phyloP scores from a whole-genome alignment of 202 grass and related monocot species.

The Setaria italica region DNA sequence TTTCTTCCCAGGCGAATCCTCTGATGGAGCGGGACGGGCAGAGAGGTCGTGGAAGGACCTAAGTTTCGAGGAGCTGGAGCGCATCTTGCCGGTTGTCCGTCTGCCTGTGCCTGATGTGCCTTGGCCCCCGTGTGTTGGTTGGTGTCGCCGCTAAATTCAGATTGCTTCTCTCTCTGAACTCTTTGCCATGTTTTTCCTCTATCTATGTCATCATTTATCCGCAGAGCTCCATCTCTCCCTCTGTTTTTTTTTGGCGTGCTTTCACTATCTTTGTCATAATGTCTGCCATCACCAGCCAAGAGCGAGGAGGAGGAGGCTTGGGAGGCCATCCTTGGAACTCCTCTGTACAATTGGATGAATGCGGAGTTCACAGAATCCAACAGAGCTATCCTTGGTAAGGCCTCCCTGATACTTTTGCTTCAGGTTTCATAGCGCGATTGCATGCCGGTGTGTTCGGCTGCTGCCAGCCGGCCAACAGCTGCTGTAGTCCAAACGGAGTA shows the following conservation, averaged over 20 bases:
- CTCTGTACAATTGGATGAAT: not conserved
- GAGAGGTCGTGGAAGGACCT: not conserved
- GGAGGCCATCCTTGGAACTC: conserved; percentile 6
- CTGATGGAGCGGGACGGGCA: no score
- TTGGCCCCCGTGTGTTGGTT: not conserved
- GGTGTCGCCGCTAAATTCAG: not conserved
- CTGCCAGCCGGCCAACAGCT: no score
- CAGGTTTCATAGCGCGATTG: not conserved
- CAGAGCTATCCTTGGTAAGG: not conserved
- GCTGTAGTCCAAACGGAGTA: no score
- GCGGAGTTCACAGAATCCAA: conserved; percentile 1
- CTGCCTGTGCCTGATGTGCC: not conserved
- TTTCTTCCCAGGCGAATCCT: not conserved
- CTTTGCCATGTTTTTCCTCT: not conserved
- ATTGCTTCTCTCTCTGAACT: not conserved
- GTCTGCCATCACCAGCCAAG: not conserved
- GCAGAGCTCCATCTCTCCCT: not conserved
- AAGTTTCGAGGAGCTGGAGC: not conserved
- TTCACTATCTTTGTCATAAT: not conserved
- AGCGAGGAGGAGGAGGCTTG: not conserved
- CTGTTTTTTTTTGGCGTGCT: no score
- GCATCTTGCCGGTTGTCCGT: not conserved
- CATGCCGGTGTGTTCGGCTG: no score
- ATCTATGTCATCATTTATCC: not conserved
- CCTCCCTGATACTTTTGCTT: not conserved